phyloP scores from a whole-genome alignment of 208 protist genomes.

The Leishmania tropica region DNA sequence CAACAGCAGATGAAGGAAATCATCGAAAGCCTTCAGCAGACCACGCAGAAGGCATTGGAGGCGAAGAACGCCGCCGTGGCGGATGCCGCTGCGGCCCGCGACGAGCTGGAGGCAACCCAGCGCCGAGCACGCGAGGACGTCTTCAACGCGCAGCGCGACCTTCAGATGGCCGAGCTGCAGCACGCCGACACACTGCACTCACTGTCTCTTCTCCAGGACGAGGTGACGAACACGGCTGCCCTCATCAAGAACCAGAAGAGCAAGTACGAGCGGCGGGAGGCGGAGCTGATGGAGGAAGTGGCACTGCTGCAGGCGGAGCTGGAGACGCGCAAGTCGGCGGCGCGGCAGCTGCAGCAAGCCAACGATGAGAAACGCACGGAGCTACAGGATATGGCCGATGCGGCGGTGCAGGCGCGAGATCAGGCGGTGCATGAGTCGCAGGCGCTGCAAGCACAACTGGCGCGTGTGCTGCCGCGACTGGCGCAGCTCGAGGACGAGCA shows the following conservation, averaged over 20 bases:
- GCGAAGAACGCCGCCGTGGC: conserved; percentile 29
- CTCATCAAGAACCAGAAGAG: conserved; percentile 50
- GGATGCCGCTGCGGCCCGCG: conserved; percentile 33
- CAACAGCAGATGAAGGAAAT: conserved; percentile 53
- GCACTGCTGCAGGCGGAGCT: conserved; percentile 37
- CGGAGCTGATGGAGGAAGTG: conserved; percentile 45
- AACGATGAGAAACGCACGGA: conserved; percentile 27
- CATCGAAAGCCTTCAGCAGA: conserved; percentile 42
- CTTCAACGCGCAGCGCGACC: conserved; percentile 45
- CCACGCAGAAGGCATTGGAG: conserved; percentile 33
- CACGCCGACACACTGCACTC: conserved; percentile 44
- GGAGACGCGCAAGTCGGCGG: conserved; percentile 27
- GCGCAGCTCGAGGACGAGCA: conserved; percentile 59
- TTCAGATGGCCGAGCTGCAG: conserved; percentile 52
- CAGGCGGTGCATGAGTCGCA: conserved; percentile 37
- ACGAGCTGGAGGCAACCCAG: conserved; percentile 31
- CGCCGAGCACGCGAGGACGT: conserved; percentile 48
- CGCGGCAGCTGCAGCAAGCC: conserved; percentile 31
- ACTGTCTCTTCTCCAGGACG: conserved; percentile 33
- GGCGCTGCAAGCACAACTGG: conserved; percentile 43
- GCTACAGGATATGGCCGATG: conserved; percentile 29
- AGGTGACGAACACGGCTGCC: conserved; percentile 31
- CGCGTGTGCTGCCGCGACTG: conserved; percentile 50
- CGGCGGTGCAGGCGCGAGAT: conserved; percentile 27
- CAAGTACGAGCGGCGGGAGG: conserved; percentile 35